Percentiles rank a stretch among this genome's conserved stretches.
Evolutionary conservation across 176 grass and related monocot species (phyloP).

Genomic region (maize (Zea mays)): DNA sequence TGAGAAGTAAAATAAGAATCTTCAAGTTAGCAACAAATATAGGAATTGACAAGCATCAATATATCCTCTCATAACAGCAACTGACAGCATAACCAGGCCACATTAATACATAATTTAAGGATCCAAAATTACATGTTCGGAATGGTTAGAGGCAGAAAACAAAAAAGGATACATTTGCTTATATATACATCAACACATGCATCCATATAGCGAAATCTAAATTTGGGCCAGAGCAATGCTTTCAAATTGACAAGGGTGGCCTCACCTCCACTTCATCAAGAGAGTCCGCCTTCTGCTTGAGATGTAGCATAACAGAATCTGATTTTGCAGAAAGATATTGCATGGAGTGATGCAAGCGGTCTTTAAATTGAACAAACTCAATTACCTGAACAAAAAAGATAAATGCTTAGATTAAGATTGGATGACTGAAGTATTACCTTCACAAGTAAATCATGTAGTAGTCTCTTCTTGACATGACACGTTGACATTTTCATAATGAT

Average conservation of each 20-base stretch:
- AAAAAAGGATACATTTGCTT: conserved; percentile 21
- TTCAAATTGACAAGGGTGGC: conserved; percentile 27
- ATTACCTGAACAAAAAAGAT: conserved; percentile 59
- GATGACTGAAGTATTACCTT: background rate
- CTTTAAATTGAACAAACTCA: conserved; percentile 92
- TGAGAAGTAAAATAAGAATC: conserved; percentile 18
- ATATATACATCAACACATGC: conserved; percentile 1
- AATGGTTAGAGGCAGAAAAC: conserved; percentile 2
- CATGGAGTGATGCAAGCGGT: conserved; percentile 68
- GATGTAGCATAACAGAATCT: conserved; percentile 65
- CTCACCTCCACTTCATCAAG: conserved; percentile 82
- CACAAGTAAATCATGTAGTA: background rate
- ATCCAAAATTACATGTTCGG: background rate
- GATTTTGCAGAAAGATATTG: conserved; percentile 73
- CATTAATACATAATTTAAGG: conserved; percentile 7
- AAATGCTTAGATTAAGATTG: background rate
- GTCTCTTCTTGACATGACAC: background rate
- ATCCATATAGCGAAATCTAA: conserved; percentile 2
- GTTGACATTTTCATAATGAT: background rate
- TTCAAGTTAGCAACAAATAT: background rate
- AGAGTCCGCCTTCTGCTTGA: conserved; percentile 79
- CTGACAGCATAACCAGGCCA: background rate
- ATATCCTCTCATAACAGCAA: conserved; percentile 6
- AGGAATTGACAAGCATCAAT: background rate
- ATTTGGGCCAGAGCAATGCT: background rate